A percentile compares a stretch with the other conserved stretches of the same genome.
These are phyloP conservation scores for Iris pallida DNA, from an alignment of 116 monocot species.

Conservation along the genomic window DNA sequence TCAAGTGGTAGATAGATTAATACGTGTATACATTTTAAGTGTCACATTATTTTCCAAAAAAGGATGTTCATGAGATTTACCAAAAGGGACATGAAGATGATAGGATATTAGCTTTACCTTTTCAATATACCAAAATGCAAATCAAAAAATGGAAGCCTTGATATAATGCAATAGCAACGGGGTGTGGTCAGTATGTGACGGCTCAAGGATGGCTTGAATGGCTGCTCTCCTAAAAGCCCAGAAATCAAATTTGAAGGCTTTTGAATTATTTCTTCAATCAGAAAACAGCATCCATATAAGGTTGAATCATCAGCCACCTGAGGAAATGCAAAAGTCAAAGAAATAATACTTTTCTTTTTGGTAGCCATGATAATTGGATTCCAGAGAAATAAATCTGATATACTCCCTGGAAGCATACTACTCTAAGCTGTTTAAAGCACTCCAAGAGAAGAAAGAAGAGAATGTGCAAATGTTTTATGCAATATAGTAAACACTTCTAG, in stretches of 20 bases:
- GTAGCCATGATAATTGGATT: too few species aligned
- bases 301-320: constrained; percentile 96
- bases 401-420: too few species aligned
- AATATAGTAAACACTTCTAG: too few species aligned
- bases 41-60: neutral
- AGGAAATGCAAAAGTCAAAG: neutral
- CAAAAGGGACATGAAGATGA: too few species aligned
- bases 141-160: constrained; percentile 95
- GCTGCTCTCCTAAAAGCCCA: constrained; percentile 55
- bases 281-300: constrained; percentile 92
- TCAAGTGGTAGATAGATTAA: neutral
- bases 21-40: neutral
- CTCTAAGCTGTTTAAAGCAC: too few species aligned
- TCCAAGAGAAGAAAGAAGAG: too few species aligned
- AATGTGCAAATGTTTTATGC: too few species aligned
- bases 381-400: too few species aligned
- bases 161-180: constrained; percentile 95
- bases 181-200: constrained; percentile 79
- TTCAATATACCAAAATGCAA: constrained; percentile 88
- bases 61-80: neutral
- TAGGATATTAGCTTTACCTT: constrained; percentile 37
- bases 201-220: constrained; percentile 37
- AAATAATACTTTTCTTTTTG: too few species aligned
- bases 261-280: constrained; percentile 94
- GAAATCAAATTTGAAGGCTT: constrained; percentile 88